Conservation (phyloP, 345 rosid genomes). For the Gossypium thurberi region DNA sequence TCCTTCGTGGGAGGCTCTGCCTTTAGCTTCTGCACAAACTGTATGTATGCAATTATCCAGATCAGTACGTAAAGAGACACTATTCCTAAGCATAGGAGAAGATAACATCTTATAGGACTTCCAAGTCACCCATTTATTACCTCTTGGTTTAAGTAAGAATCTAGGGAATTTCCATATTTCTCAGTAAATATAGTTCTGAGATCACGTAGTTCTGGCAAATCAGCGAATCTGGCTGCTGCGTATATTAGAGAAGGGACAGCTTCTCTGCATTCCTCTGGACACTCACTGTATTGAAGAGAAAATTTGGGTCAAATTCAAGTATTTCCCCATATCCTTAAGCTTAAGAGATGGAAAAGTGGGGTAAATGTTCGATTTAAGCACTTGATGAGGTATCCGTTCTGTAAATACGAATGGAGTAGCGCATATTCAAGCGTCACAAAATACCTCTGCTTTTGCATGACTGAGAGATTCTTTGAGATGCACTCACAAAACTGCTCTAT, state of each 20-base stretch:
- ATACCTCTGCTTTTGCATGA: conserved; percentile 64
- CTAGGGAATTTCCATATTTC: conserved; percentile 54
- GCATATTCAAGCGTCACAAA: neutral
- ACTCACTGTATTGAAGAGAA: conserved; percentile 42
- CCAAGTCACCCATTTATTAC: conserved; percentile 21
- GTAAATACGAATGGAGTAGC: neutral
- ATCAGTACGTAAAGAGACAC: neutral
- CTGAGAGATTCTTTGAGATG: conserved; percentile 41
- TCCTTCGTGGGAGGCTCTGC: conserved; percentile 7
- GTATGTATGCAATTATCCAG: neutral
- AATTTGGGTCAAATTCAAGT: neutral
- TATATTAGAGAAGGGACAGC: conserved; percentile 61
- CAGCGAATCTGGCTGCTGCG: conserved; percentile 88
- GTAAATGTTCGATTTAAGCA: neutral
- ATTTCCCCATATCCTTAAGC: no score
- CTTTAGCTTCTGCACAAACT: conserved; percentile 7
- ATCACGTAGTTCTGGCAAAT: conserved; percentile 72
- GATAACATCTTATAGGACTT: neutral
- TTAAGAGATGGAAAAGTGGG: neutral
- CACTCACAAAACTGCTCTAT: conserved; percentile 52
- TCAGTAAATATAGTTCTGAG: conserved; percentile 52
- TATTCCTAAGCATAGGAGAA: neutral
- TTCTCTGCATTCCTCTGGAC: conserved; percentile 78
- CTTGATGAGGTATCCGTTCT: neutral
- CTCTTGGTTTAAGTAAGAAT: conserved; percentile 48